Percentiles rank a stretch among this genome's conserved stretches.
Conservation (phyloP, 139 green algal genomes). For the Closterium sp. region DNA sequence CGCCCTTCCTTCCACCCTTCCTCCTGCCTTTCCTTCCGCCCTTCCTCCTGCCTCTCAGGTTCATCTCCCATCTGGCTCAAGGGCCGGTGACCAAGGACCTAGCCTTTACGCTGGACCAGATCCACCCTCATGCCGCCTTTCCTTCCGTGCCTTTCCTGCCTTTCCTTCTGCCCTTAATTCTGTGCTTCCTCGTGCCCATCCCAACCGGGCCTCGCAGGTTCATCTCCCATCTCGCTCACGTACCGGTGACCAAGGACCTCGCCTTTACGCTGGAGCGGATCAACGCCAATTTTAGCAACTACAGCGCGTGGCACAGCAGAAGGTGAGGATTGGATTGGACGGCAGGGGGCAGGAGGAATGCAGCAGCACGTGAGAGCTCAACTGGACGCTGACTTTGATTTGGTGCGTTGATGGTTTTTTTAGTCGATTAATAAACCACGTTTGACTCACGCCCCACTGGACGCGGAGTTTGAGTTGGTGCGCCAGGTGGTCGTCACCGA, state of each 20-base stretch:
- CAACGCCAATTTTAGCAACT: conserved; percentile 96
- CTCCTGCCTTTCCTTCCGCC: not conserved
- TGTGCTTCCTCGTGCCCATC: not conserved
- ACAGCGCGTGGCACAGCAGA: conserved; percentile 93
- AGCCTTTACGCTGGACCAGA: conserved; percentile 69
- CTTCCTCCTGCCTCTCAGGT: conserved; percentile 10
- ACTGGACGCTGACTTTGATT: too few relatives aligned
- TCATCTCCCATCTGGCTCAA: conserved; percentile 11
- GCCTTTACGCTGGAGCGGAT: conserved; percentile 74
- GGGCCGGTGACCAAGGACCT: conserved; percentile 52
- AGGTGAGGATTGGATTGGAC: conserved; percentile 71
- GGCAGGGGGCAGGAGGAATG: conserved; percentile 58
- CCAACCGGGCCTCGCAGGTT: conserved; percentile 23
- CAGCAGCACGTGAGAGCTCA: too few relatives aligned
- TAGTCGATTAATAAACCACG: too few relatives aligned
- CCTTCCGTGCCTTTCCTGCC: too few relatives aligned
- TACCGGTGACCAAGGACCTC: conserved; percentile 53
- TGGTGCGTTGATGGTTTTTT: too few relatives aligned
- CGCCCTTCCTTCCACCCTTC: too few relatives aligned
- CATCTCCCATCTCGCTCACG: conserved; percentile 1
- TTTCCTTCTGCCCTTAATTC: not conserved
- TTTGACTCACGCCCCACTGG: not conserved
- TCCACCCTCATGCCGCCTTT: conserved; percentile 58
- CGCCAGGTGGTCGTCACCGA: conserved; percentile 91
- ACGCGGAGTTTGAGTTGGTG: conserved; percentile 88